A percentile compares a stretch with the other conserved stretches of the same genome.
These are phyloP conservation scores for Carex arenaria DNA, from an alignment of 202 grass and related monocot species.

Conservation along the genomic window DNA sequence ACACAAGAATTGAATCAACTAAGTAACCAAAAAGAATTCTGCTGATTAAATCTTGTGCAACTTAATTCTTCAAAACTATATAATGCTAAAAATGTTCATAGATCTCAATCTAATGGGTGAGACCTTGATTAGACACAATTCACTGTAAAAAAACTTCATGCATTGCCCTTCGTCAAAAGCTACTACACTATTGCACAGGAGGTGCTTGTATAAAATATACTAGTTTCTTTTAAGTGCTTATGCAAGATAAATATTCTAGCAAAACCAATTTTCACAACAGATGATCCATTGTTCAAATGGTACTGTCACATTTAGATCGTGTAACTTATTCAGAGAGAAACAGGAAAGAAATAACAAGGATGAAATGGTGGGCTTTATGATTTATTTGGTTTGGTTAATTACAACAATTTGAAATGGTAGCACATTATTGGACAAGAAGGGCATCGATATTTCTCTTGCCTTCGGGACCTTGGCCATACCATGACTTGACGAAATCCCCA, in stretches of 20 bases:
- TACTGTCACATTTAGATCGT: background rate
- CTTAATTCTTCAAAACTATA: background rate
- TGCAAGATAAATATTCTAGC: background rate
- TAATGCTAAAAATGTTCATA: background rate
- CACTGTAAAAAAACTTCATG: background rate
- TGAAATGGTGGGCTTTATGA: background rate
- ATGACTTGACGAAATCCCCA: constrained; percentile 82
- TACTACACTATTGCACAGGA: no score
- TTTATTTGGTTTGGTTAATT: no score
- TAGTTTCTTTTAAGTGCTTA: background rate
- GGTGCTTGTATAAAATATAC: no score
- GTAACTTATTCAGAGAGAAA: background rate
- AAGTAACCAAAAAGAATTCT: no score
- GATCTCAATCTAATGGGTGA: background rate
- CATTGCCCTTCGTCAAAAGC: no score
- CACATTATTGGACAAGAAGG: constrained; percentile 45
- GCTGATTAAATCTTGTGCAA: background rate
- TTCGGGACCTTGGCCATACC: constrained; percentile 88
- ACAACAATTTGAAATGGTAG: background rate
- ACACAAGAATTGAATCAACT: no score
- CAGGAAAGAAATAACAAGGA: background rate
- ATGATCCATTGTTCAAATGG: background rate
- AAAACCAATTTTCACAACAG: background rate
- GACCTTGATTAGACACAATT: background rate
- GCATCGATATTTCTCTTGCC: constrained; percentile 87